Evolutionary conservation across 495 filamentous ascomycete genomes (phyloP), one percentile per base, ranked within the genome.

Genomic region (Jackrogersella multiformis): DNA sequence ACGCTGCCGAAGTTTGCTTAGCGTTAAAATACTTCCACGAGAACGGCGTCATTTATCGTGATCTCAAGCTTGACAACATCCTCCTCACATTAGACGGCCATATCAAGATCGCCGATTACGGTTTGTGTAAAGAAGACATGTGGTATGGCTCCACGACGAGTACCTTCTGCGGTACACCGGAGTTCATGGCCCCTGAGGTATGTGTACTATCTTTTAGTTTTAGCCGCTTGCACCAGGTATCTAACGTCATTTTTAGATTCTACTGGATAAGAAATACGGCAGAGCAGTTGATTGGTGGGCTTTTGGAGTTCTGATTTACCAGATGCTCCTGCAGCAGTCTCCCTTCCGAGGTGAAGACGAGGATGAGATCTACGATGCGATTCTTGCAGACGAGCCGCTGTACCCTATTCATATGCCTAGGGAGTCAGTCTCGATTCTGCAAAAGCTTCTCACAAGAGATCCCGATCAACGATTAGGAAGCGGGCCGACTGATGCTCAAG

Each of bases 211-310:
- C 15, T 41, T 34, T 4, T 20, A 44, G 4, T 15, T 32, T 56
- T 15, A 32, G 2, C 34, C 24, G 9, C 1, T 16, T 28, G 18
- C 38, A n/a, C 12, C 58, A 30, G 10, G 35, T 41, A 13, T 42
- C 62, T 73, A 53, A 75, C 51, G 16, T 3, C 46, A 13, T 7
- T n/a, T n/a, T 2, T 64, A 97, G 91, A 99, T 99, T 79, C 81
- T 99, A 8, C 85, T 99, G 58, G 95, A 99, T 78, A 98, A 98
- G 84, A 97, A 96, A 75, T 99, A 98, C 75, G 95, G 94, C 36
- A 89, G 95, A 51, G 94, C 95, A n/a, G 95, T 99, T 59, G 95
- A 99, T 77, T 99, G 95, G 95, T 99, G 95, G 95, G 95, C 95
- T n/a, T 99, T 99, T 77, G 95, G 95, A 72, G 95, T 99, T 32